A percentile compares a stretch with the other conserved stretches of the same genome.
These are phyloP conservation scores for Xerocomus potaroensis DNA, from an alignment of 768 basidiomycete species.

Conservation along the genomic window DNA sequence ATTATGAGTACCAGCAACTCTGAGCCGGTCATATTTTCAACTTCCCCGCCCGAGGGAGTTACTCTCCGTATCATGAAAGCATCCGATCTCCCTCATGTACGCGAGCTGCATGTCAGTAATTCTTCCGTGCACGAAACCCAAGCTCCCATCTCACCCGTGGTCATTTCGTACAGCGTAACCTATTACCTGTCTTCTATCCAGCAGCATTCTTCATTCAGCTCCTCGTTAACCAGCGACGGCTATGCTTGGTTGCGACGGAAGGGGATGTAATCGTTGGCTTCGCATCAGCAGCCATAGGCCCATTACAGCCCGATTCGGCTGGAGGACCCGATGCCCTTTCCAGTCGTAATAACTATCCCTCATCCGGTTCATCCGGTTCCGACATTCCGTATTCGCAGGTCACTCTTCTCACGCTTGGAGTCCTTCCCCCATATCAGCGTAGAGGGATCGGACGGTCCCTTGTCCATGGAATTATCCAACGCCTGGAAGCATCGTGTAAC, in stretches of 20 bases:
- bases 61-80: constrained; percentile 25
- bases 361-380: too few species aligned
- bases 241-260: constrained; percentile 29
- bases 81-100: constrained; percentile 26
- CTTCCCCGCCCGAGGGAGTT: constrained; percentile 7
- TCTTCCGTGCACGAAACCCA: neutral
- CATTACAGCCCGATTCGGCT: neutral
- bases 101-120: constrained; percentile 23
- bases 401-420: constrained; percentile 31
- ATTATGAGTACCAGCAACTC: constrained; percentile 9
- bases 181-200: constrained; percentile 28
- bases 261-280: constrained; percentile 22
- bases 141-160: constrained; percentile 2
- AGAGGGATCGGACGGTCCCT: constrained; percentile 28
- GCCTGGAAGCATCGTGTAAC: constrained; percentile 14
- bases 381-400: constrained; percentile 12
- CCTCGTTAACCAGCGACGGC: constrained; percentile 26
- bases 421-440: constrained; percentile 25
- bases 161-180: constrained; percentile 13
- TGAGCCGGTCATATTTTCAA: neutral
- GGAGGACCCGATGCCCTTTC: neutral
- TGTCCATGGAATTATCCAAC: constrained; percentile 26
- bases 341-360: constrained; percentile 1
- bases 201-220: constrained; percentile 31
- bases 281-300: constrained; percentile 23